Conservation (phyloP, 1,139 yeast genomes). For the Kodamaea derodonti region DNA sequence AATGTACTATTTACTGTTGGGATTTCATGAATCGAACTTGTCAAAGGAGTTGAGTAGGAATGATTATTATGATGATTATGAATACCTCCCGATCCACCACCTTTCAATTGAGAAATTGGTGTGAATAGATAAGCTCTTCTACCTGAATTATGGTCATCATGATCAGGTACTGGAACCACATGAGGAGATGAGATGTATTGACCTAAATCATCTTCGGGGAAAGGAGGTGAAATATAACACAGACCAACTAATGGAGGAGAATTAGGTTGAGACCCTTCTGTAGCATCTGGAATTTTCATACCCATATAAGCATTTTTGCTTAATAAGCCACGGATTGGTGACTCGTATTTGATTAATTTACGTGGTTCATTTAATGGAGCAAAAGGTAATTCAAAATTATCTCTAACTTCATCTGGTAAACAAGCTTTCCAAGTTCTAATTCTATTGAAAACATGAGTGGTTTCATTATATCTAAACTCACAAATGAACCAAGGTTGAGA, state of each 20-base stretch:
- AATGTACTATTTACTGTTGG: neutral
- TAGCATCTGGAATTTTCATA: constrained; percentile 80
- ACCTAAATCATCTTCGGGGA: constrained; percentile 74
- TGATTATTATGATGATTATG: constrained; percentile 21
- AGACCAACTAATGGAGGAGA: constrained; percentile 95
- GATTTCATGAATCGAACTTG: neutral
- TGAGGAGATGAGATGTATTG: constrained; percentile 57
- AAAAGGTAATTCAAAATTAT: constrained; percentile 78
- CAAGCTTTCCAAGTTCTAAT: constrained; percentile 99
- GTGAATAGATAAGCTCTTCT: constrained; percentile 44
- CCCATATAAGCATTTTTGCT: constrained; percentile 68
- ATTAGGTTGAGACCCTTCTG: constrained; percentile 63
- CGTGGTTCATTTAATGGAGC: constrained; percentile 51
- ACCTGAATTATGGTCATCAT: constrained; percentile 46
- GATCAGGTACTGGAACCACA: constrained; percentile 53
- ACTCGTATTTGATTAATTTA: constrained; percentile 68
- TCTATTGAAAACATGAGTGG: constrained; percentile 84
- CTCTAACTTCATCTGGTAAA: constrained; percentile 93
- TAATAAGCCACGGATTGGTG: constrained; percentile 77
- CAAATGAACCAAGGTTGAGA: constrained; percentile 89
- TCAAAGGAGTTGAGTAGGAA: constrained; percentile 1
- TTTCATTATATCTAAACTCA: constrained; percentile 90
- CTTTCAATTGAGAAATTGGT: constrained; percentile 45
- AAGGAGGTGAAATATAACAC: constrained; percentile 73
- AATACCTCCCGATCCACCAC: constrained; percentile 31